These are phyloP conservation scores for Curvularia hawaiiensis DNA, from an alignment of 2,329 filamentous ascomycete genomes.

Conservation along the genomic window DNA sequence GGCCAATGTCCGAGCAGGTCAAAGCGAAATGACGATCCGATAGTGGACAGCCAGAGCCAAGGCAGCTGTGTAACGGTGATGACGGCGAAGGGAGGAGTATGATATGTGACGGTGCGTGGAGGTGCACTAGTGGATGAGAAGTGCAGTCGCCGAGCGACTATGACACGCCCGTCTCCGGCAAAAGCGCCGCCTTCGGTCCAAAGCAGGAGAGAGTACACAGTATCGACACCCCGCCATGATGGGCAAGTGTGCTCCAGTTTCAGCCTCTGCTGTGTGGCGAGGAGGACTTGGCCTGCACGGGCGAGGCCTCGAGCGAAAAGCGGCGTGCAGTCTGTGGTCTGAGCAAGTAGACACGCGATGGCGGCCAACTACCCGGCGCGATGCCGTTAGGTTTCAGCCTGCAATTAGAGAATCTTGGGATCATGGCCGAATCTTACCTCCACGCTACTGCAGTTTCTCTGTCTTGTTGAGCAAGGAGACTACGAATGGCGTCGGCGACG, in stretches of 20 bases:
- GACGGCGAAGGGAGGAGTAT: background rate
- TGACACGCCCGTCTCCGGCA: slow-evolving; percentile 9
- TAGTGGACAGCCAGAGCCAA: slow-evolving; percentile 22
- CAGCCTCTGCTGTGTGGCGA: slow-evolving; percentile 32
- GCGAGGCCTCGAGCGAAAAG: slow-evolving; percentile 23
- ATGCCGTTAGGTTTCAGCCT: slow-evolving; percentile 29
- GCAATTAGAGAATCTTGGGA: slow-evolving; percentile 11
- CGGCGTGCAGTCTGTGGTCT: slow-evolving; percentile 29
- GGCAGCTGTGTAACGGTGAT: slow-evolving; percentile 14
- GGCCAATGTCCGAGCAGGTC: slow-evolving; percentile 29
- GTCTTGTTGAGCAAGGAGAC: slow-evolving; percentile 5
- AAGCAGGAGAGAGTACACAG: slow-evolving; percentile 15
- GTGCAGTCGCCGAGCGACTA: slow-evolving; percentile 6
- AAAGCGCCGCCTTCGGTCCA: slow-evolving; percentile 11
- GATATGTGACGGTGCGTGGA: slow-evolving; percentile 26
- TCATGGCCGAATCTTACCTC: slow-evolving; percentile 1
- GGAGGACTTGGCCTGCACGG: slow-evolving; percentile 23
- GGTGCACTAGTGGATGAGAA: slow-evolving; percentile 18
- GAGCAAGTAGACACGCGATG: slow-evolving; percentile 22
- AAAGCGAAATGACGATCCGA: slow-evolving; percentile 34
- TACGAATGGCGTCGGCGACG: background rate
- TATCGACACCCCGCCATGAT: slow-evolving; percentile 15
- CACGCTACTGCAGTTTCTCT: background rate
- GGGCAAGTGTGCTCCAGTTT: slow-evolving; percentile 33
- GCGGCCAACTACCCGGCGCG: slow-evolving; percentile 28